phyloP scores from a whole-genome alignment of 768 basidiomycete genomes.

The Tephrocybe sp. region DNA sequence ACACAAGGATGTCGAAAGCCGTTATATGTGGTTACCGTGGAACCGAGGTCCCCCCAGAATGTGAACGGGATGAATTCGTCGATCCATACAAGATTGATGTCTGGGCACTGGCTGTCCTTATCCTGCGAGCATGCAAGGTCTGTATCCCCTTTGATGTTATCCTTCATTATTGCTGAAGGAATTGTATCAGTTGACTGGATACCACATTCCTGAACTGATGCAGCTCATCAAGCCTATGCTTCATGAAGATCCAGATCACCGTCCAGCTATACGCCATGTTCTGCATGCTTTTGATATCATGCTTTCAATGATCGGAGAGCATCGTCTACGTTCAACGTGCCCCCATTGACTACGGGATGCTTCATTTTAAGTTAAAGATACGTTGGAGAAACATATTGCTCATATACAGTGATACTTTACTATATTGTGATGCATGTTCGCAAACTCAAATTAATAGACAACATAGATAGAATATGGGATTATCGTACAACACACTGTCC shows the following conservation, averaged over 20 bases:
- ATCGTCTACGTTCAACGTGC: constrained; percentile 24
- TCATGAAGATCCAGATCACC: constrained; percentile 43
- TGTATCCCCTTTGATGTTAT: constrained; percentile 9
- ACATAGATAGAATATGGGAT: constrained; percentile 3
- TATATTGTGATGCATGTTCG: constrained; percentile 1
- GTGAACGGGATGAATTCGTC: constrained; percentile 45
- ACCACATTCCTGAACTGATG: constrained; percentile 59
- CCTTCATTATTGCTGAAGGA: constrained; percentile 4
- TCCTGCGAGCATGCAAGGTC: constrained; percentile 68
- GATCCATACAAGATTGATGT: constrained; percentile 76
- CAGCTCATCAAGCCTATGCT: constrained; percentile 61
- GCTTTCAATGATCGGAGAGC: constrained; percentile 38
- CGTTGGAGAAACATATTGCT: too few relatives aligned
- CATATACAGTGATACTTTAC: neutral
- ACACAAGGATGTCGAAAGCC: constrained; percentile 37
- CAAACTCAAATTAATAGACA: neutral
- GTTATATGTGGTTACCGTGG: constrained; percentile 46
- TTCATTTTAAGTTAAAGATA: too few relatives aligned
- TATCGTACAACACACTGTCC: constrained; percentile 4
- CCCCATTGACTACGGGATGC: too few relatives aligned
- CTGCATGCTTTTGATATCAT: constrained; percentile 53
- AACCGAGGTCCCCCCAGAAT: constrained; percentile 73
- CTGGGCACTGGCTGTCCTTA: constrained; percentile 68
- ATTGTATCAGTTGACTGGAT: constrained; percentile 49
- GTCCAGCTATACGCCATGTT: constrained; percentile 51